Percentiles rank a stretch among this genome's conserved stretches.
Evolutionary conservation across 352 stramenopile genomes (phyloP).

Genomic region (Pythium sukuiense): DNA sequence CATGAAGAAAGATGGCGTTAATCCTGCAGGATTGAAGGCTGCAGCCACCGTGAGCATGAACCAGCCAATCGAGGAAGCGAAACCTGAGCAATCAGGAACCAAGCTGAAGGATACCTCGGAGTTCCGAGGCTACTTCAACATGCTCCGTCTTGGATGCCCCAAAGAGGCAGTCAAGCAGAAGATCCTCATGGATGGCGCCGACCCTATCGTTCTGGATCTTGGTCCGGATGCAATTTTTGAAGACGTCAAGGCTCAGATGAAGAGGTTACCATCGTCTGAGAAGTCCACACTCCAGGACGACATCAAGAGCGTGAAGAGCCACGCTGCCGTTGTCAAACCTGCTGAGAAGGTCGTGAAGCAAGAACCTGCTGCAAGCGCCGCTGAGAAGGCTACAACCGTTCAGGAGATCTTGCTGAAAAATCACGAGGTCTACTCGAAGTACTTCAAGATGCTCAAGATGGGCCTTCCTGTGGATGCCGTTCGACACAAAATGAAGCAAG

Average conservation of each 20-base stretch:
- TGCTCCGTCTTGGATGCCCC: constrained; percentile 91
- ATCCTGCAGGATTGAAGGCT: constrained; percentile 39
- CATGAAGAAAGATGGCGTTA: constrained; percentile 62
- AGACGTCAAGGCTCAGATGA: constrained; percentile 61
- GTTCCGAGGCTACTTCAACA: constrained; percentile 91
- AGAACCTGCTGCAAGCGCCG: background rate
- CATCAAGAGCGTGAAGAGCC: constrained; percentile 49
- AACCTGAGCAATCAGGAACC: constrained; percentile 2
- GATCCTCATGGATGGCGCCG: constrained; percentile 88
- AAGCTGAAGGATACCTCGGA: constrained; percentile 67
- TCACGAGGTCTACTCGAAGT: constrained; percentile 81
- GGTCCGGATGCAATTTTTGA: constrained; percentile 61
- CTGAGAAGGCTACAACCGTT: background rate
- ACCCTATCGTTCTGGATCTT: constrained; percentile 64
- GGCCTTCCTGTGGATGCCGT: constrained; percentile 83
- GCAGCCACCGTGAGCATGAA: background rate
- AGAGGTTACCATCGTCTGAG: constrained; percentile 6
- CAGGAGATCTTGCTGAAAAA: constrained; percentile 36
- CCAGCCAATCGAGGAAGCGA: background rate
- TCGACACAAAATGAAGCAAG: constrained; percentile 79
- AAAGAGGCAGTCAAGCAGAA: constrained; percentile 91
- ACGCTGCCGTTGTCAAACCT: constrained; percentile 11
- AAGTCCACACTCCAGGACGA: constrained; percentile 56
- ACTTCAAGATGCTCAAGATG: constrained; percentile 95
- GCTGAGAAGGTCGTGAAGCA: constrained; percentile 8